Percentiles rank a stretch among this genome's conserved stretches.
Conservation (phyloP, 805 yeast species). For the Tetrapisispora namnaoensis region DNA sequence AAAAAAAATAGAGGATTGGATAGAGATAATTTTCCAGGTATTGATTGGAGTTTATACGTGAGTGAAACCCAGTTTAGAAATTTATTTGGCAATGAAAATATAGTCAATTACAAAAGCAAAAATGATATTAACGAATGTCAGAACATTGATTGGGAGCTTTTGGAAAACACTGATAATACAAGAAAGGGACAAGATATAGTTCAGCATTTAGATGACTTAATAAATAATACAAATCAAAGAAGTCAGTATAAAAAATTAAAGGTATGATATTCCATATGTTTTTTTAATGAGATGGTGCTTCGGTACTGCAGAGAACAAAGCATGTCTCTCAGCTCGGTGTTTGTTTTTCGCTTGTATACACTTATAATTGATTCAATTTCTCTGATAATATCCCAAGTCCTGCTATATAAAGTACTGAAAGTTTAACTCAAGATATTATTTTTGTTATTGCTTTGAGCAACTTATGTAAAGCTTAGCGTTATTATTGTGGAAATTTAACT, state of each 20-base stretch:
- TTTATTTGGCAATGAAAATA: conserved; percentile 12
- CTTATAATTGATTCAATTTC: too few relatives aligned
- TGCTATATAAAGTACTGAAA: too few relatives aligned
- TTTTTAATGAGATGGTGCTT: too few relatives aligned
- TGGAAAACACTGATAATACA: conserved; percentile 13
- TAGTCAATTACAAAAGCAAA: conserved; percentile 8
- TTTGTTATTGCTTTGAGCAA: too few relatives aligned
- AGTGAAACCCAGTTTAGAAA: conserved; percentile 38
- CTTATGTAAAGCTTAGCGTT: too few relatives aligned
- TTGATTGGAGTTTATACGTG: conserved; percentile 49
- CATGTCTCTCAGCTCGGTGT: too few relatives aligned
- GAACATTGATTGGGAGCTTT: conserved; percentile 19
- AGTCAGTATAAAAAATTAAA: not conserved
- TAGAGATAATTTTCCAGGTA: conserved; percentile 45
- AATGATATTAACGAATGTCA: conserved; percentile 12
- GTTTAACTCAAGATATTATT: too few relatives aligned
- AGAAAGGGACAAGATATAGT: conserved; percentile 5
- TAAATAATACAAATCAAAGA: not conserved
- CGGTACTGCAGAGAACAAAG: too few relatives aligned
- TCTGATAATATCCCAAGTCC: too few relatives aligned
- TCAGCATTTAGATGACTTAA: not conserved
- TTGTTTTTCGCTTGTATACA: too few relatives aligned
- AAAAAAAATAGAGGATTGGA: conserved; percentile 65
- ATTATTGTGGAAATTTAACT: too few relatives aligned
- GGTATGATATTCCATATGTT: not conserved